These are phyloP conservation scores for Phyllosticta citrichinensis DNA, from an alignment of 2,329 filamentous ascomycete genomes.

Conservation along the genomic window DNA sequence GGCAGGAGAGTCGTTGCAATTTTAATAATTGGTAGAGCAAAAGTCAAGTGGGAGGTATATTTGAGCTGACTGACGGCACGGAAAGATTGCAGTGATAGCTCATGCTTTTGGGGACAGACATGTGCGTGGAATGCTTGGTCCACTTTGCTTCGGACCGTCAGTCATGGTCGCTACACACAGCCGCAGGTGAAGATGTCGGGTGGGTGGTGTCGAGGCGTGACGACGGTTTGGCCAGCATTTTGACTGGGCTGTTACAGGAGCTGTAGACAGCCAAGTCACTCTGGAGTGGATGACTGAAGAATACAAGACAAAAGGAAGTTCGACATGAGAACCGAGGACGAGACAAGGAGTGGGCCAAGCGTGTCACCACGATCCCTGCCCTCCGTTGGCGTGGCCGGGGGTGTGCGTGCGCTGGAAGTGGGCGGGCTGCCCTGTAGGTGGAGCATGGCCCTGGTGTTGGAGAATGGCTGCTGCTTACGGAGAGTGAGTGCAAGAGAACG, in stretches of 20 bases:
- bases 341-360: background rate
- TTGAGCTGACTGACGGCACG: background rate
- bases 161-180: background rate
- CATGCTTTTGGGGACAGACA: background rate
- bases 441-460: background rate
- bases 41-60: too few species aligned
- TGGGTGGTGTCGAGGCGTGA: background rate
- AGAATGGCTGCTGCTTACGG: background rate
- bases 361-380: background rate
- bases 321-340: too few species aligned
- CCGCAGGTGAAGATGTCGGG: background rate
- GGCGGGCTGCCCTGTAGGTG: background rate
- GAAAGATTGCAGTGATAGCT: background rate
- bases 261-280: background rate
- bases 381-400: background rate
- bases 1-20: too few species aligned
- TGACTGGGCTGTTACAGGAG: background rate
- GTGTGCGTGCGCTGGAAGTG: background rate
- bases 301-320: too few species aligned
- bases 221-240: background rate
- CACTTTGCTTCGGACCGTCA: conserved; percentile 10
- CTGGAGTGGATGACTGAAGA: background rate
- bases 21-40: too few species aligned
- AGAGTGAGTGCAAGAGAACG: too few species aligned
- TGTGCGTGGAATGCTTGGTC: conserved; percentile 1